Percentiles rank a stretch among this genome's conserved stretches.
Conservation (phyloP, 306 rosid species). For the Alnus rubra region DNA sequence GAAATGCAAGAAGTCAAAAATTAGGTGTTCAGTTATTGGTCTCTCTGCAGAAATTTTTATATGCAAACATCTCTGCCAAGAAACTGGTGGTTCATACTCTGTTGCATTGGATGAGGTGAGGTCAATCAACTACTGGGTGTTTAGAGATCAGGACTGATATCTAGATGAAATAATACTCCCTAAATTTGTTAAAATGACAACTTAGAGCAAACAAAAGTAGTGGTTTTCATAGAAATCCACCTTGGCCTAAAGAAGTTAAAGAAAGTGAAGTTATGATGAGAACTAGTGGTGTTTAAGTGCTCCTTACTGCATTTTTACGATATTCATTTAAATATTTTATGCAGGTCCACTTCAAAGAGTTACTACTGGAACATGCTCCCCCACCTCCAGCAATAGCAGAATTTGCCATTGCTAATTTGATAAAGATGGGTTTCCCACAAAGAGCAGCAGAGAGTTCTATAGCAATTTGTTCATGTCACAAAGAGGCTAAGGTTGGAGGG, state of each 20-base stretch:
- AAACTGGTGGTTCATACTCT: conserved; percentile 83
- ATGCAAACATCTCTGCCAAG: conserved; percentile 93
- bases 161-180: background rate
- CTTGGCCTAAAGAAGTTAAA: conserved; percentile 2
- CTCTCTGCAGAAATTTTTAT: conserved; percentile 91
- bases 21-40: conserved; percentile 96
- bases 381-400: conserved; percentile 99
- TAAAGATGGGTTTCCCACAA: conserved; percentile 99
- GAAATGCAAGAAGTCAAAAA: conserved; percentile 80
- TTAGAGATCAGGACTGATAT: background rate
- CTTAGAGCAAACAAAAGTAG: background rate
- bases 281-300: background rate
- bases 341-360: conserved; percentile 83
- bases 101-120: conserved; percentile 93
- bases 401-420: conserved; percentile 81
- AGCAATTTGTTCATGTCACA: conserved; percentile 89
- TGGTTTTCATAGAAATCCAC: background rate
- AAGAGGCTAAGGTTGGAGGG: conserved; percentile 86
- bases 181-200: background rate
- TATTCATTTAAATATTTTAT: background rate
- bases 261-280: conserved; percentile 1
- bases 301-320: conserved; percentile 4
- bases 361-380: conserved; percentile 90
- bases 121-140: conserved; percentile 18
- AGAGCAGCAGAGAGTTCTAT: conserved; percentile 92